These are phyloP conservation scores for Neospora caninum DNA, from an alignment of 169 alveolate species.

Conservation along the genomic window DNA sequence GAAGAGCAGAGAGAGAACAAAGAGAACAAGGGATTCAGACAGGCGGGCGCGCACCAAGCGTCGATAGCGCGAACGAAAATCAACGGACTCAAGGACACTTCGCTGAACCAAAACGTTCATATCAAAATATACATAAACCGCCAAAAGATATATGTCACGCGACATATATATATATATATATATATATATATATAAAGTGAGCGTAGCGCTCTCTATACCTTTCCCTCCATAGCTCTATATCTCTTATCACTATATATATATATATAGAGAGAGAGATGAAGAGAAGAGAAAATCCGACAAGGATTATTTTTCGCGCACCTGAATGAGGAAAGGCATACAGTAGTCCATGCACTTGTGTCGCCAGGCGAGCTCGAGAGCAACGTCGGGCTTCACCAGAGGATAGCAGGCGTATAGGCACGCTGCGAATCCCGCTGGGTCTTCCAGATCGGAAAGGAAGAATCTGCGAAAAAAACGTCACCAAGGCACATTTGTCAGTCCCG, in stretches of 20 bases:
- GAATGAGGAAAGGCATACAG: conserved; percentile 97
- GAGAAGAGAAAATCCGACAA: not conserved
- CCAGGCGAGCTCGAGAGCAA: conserved; percentile 99
- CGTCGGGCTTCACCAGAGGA: conserved; percentile 96
- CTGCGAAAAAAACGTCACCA: not conserved
- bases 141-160: no score
- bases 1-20: no score
- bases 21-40: no score
- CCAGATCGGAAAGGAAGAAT: conserved; percentile 48
- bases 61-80: no score
- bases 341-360: conserved; percentile 93
- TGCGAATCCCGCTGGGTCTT: conserved; percentile 85
- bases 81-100: no score
- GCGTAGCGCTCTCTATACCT: not conserved
- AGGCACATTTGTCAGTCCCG: not conserved
- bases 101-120: no score
- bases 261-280: no score
- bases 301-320: conserved; percentile 69
- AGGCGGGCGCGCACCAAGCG: no score
- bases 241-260: no score
- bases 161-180: not conserved
- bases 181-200: not conserved
- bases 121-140: no score
- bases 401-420: conserved; percentile 98
- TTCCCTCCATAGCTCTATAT: no score